Percentiles rank a stretch among this genome's conserved stretches.
Evolutionary conservation across 805 yeast species (phyloP).

Genomic region (Ogataea nitratoaversa): DNA sequence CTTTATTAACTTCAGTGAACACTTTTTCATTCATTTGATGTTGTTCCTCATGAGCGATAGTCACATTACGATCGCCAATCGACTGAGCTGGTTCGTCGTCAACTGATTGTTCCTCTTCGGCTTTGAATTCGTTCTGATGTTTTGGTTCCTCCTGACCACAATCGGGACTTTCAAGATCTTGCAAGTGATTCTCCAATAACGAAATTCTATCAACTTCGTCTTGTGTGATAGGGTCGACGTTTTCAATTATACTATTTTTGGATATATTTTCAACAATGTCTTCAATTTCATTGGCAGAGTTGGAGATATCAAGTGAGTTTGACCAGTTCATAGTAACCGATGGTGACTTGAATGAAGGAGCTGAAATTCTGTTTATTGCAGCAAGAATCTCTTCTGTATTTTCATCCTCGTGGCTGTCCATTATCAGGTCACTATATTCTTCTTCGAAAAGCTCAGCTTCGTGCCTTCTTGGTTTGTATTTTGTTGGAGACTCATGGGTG

Average conservation of each 20-base stretch:
- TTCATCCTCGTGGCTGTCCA: too few relatives aligned
- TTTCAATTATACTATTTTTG: neutral
- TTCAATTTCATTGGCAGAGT: constrained; percentile 13
- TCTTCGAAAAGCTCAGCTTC: constrained; percentile 3
- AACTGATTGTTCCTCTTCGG: too few relatives aligned
- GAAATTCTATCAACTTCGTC: constrained; percentile 18
- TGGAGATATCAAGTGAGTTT: constrained; percentile 26
- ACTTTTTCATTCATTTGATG: too few relatives aligned
- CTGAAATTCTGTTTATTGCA: constrained; percentile 17
- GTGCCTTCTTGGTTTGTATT: neutral
- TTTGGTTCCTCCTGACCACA: neutral
- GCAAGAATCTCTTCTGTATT: constrained; percentile 15
- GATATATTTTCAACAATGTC: constrained; percentile 10
- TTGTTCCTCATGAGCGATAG: neutral
- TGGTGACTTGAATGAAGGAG: constrained; percentile 30
- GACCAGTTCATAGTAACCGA: constrained; percentile 37
- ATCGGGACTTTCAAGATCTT: neutral
- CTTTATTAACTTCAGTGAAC: neutral
- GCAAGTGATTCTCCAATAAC: neutral
- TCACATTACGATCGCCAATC: neutral
- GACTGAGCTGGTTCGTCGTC: too few relatives aligned
- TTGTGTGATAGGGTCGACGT: constrained; percentile 9
- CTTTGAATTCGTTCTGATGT: neutral
- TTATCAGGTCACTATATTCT: neutral
- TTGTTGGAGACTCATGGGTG: constrained; percentile 23